phyloP scores from a whole-genome alignment of 345 rosid species.

The Populus alba region DNA sequence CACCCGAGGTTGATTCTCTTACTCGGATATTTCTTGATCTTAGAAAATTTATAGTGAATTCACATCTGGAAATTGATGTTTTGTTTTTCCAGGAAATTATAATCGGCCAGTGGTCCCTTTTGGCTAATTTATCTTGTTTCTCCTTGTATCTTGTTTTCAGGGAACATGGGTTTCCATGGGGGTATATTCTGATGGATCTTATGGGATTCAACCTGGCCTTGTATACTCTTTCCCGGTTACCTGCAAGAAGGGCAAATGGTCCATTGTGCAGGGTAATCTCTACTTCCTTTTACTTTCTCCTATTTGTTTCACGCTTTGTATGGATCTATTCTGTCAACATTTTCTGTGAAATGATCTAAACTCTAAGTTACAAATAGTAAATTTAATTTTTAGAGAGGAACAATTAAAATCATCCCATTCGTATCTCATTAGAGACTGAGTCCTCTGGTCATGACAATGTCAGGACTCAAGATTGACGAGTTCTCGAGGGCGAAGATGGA shows the following conservation, averaged over 20 bases:
- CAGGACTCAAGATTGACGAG: constrained; percentile 64
- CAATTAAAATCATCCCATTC: too few species aligned
- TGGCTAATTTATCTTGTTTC: neutral
- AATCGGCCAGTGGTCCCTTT: neutral
- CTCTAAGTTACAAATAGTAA: neutral
- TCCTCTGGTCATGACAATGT: constrained; percentile 5
- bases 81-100: neutral
- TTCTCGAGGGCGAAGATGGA: constrained; percentile 78
- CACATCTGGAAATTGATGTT: neutral
- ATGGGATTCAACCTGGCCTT: constrained; percentile 63
- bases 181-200: constrained; percentile 88
- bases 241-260: constrained; percentile 76
- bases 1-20: constrained; percentile 46
- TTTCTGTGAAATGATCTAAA: neutral
- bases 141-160: constrained; percentile 19
- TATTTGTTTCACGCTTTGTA: neutral
- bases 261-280: constrained; percentile 53
- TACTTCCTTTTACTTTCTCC: neutral
- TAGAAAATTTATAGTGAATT: neutral
- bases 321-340: neutral
- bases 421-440: neutral
- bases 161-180: constrained; percentile 94
- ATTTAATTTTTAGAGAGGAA: neutral
- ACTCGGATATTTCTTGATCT: neutral
- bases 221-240: constrained; percentile 80